Evolutionary conservation across 257 asterid genomes (phyloP).

Genomic region (Solanum verrucosum): DNA sequence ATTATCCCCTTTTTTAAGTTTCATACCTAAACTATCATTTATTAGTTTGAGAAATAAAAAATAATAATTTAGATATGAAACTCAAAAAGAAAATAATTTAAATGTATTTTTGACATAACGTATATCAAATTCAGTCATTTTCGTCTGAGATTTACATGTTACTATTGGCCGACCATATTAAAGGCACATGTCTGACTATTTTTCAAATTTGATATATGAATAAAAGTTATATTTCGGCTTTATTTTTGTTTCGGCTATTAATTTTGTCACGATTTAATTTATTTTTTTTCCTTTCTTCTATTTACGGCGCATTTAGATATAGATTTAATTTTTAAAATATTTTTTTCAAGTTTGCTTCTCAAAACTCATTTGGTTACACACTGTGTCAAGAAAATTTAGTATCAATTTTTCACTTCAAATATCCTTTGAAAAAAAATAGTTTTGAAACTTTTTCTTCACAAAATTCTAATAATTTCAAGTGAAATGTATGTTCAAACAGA

Average conservation of each 20-base stretch:
- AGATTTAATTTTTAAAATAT: neutral
- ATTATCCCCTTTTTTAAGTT: too few species aligned
- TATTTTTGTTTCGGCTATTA: neutral
- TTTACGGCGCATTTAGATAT: neutral
- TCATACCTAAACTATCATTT: too few species aligned
- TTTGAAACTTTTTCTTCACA: neutral
- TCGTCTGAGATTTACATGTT: neutral
- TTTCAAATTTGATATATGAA: neutral
- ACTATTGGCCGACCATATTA: neutral
- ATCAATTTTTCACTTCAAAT: neutral
- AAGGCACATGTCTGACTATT: neutral
- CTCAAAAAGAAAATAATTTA: too few species aligned
- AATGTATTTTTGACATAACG: too few species aligned
- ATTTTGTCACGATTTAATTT: neutral
- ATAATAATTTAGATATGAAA: too few species aligned
- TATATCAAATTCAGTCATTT: neutral
- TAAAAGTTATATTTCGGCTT: neutral
- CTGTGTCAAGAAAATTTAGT: neutral
- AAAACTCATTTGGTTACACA: neutral
- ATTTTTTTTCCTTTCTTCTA: neutral
- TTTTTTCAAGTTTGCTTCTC: neutral
- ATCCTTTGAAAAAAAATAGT: neutral
- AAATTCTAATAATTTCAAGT: neutral
- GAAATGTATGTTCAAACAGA: neutral
- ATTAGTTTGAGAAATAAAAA: too few species aligned